Evolutionary conservation across 1,139 yeast genomes (phyloP), one percentile per base, ranked within the genome.

Genomic region (Candida dubliniensis): DNA sequence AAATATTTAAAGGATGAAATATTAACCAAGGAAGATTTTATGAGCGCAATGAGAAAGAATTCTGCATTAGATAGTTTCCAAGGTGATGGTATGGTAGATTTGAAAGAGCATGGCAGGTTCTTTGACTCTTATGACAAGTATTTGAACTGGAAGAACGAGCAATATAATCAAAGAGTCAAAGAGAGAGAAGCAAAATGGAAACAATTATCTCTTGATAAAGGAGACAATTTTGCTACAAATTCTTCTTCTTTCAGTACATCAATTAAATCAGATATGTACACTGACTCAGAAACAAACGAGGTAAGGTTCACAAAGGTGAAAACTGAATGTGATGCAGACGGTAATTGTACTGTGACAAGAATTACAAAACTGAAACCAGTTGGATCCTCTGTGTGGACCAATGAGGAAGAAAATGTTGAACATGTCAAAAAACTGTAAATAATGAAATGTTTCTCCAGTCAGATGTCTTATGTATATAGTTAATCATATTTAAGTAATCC

Each of bases 41-140:
- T 61, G 26, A 41, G 48, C 12, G 69, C 67, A 2, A 50, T 60
- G n/a, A 43, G 47, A 10, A 48, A 46, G 9, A 39, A 47, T 6
- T 50, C 52, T 6, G 45, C 49, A 13, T 26, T 44, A 1, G 47
- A 46, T 4, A 38, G 15, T 15, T 53, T 51, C 11, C 47, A 51
- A 14, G 27, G 24, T 23, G 33, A 41, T 18, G 64, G 61, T 0
- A 57, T 55, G 6, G 58, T 65, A 48, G 74, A 74, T 50, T 64
- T 74, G 49, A 76, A 77, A 6, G 55, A 57, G 4, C 61, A 67
- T 49, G 78, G 79, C 1, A 47, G 56, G 1, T 74, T 57, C 45
- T 89, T 88, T 68, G 70, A 71, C 29, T 85, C 79, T 45, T 83
- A 78, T 60, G 81, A 81, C 27, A 87, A 81, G 35, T 79, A 76